These are phyloP conservation scores for Gaultheria prostrata DNA, from an alignment of 148 eudicot genomes.

Conservation along the genomic window DNA sequence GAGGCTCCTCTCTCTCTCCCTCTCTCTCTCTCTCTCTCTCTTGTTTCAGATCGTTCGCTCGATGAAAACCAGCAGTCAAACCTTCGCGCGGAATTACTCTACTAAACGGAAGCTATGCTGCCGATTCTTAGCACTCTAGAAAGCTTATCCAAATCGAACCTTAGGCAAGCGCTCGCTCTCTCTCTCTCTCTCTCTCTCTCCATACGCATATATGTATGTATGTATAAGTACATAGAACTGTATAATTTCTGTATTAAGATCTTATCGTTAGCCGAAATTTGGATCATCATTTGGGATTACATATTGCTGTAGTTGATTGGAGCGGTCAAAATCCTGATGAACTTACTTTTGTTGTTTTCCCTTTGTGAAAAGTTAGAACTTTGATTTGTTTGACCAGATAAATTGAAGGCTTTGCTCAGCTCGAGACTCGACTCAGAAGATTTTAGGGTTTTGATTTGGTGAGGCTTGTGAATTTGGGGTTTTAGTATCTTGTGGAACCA, in stretches of 20 bases:
- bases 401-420: neutral
- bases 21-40: neutral
- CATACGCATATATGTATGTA: too few species aligned
- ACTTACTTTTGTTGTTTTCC: neutral
- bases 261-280: neutral
- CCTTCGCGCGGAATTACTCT: neutral
- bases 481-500: neutral
- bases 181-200: neutral
- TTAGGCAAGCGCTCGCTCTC: neutral
- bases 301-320: neutral
- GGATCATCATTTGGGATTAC: neutral
- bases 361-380: neutral
- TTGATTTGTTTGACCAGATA: neutral
- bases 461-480: slow-evolving; percentile 2
- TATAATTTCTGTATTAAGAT: neutral
- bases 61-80: neutral
- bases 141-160: neutral
- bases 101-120: neutral
- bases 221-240: neutral
- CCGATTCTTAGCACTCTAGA: neutral
- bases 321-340: neutral
- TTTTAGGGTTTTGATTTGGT: slow-evolving; percentile 14
- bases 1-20: neutral
- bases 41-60: neutral
- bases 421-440: neutral